Percentiles rank a stretch among this genome's conserved stretches.
Conservation (phyloP, 2,329 filamentous ascomycete genomes). For the Sclerotinia minor region DNA sequence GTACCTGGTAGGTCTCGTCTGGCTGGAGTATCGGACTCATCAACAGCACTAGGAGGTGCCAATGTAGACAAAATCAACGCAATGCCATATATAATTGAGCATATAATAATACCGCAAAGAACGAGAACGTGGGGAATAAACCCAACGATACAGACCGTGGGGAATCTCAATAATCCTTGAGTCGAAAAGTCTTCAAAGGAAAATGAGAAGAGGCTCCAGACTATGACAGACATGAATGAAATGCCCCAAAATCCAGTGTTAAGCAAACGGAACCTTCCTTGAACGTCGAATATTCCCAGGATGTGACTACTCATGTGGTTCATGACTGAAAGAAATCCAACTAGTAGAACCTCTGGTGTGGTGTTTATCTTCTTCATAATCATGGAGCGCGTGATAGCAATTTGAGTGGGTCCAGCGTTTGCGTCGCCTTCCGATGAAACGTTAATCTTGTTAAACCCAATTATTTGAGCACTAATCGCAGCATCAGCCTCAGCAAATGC, state of each 20-base stretch:
- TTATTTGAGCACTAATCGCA: constrained; percentile 77
- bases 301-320: constrained; percentile 85
- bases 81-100: constrained; percentile 72
- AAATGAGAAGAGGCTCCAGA: constrained; percentile 69
- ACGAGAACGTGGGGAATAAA: constrained; percentile 95
- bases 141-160: constrained; percentile 90
- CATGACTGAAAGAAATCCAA: constrained; percentile 84
- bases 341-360: constrained; percentile 81
- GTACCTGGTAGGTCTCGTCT: constrained; percentile 36
- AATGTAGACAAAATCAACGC: constrained; percentile 76
- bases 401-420: constrained; percentile 42
- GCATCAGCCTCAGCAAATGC: constrained; percentile 95
- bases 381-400: constrained; percentile 61
- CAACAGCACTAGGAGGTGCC: constrained; percentile 44
- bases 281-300: constrained; percentile 76
- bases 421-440: constrained; percentile 30
- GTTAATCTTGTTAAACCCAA: constrained; percentile 35
- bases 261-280: constrained; percentile 75
- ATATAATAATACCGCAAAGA: constrained; percentile 73
- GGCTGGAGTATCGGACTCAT: constrained; percentile 40
- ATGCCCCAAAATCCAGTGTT: constrained; percentile 89
- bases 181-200: constrained; percentile 59
- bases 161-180: constrained; percentile 77
- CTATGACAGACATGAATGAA: constrained; percentile 83
- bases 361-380: constrained; percentile 82